A percentile compares a stretch with the other conserved stretches of the same genome.
Conservation (phyloP, 441 rosid genomes). For the Gossypium davidsonii region DNA sequence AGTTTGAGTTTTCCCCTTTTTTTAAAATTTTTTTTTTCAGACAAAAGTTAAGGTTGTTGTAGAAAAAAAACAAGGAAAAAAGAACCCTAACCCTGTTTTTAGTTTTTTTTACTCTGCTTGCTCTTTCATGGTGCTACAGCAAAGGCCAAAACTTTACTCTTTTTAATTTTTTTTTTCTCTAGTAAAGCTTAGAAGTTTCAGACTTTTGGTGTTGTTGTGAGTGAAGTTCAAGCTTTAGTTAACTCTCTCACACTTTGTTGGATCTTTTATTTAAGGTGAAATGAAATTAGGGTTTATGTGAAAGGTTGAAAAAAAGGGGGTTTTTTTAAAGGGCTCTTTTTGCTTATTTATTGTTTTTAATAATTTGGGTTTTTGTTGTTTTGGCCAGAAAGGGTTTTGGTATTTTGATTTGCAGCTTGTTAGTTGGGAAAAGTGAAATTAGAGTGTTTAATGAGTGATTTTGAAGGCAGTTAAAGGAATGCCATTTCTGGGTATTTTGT, state of each 20-base stretch:
- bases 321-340: background rate
- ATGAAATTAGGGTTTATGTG: constrained; percentile 27
- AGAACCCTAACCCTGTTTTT: constrained; percentile 28
- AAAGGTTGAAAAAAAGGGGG: constrained; percentile 3
- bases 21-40: background rate
- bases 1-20: constrained; percentile 3
- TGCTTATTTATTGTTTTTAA: background rate
- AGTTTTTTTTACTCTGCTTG: constrained; percentile 11
- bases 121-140: constrained; percentile 16
- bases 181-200: constrained; percentile 7
- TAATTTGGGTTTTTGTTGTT: background rate
- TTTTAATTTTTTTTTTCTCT: background rate
- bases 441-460: background rate
- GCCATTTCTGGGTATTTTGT: constrained; percentile 12
- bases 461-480: constrained; percentile 3
- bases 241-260: constrained; percentile 18
- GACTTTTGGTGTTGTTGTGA: background rate
- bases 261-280: constrained; percentile 12
- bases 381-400: background rate
- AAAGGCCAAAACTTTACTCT: constrained; percentile 9
- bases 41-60: constrained; percentile 14
- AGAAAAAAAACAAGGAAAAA: background rate
- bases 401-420: background rate
- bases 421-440: background rate
- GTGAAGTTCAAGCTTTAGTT: constrained; percentile 17